Evolutionary conservation across 169 alveolate species (phyloP).

Genomic region (Plasmodium coatneyi): DNA sequence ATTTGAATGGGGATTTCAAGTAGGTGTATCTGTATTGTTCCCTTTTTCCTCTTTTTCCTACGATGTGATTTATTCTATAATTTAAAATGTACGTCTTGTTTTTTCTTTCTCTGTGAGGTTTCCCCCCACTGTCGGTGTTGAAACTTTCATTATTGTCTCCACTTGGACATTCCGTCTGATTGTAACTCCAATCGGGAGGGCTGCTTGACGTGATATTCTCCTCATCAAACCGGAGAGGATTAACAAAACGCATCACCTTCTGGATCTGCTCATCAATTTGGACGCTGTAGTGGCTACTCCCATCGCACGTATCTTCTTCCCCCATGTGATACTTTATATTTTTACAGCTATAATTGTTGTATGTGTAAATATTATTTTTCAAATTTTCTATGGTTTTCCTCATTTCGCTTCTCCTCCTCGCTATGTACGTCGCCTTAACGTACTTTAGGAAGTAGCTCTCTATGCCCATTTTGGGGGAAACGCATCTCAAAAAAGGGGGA

Average conservation of each 20-base stretch:
- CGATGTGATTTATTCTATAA: conserved; percentile 23
- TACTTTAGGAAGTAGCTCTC: conserved; percentile 43
- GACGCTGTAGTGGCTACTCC: conserved; percentile 14
- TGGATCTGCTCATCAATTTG: conserved; percentile 28
- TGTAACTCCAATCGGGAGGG: background rate
- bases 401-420: conserved; percentile 71
- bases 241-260: conserved; percentile 12
- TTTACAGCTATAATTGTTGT: conserved; percentile 41
- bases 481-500: background rate
- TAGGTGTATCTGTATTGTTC: conserved; percentile 85
- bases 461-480: conserved; percentile 50
- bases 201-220: background rate
- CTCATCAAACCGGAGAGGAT: conserved; percentile 9
- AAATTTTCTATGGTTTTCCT: conserved; percentile 59
- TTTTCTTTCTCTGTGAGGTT: background rate
- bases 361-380: conserved; percentile 58
- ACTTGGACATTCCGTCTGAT: background rate
- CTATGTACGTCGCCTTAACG: conserved; percentile 35
- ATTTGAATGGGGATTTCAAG: conserved; percentile 83
- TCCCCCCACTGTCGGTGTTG: background rate
- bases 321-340: conserved; percentile 36
- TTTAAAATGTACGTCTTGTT: conserved; percentile 13
- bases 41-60: conserved; percentile 71
- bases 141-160: background rate
- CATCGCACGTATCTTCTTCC: conserved; percentile 11